These are phyloP conservation scores for Fagus sylvatica DNA, from an alignment of 306 rosid genomes.

Conservation along the genomic window DNA sequence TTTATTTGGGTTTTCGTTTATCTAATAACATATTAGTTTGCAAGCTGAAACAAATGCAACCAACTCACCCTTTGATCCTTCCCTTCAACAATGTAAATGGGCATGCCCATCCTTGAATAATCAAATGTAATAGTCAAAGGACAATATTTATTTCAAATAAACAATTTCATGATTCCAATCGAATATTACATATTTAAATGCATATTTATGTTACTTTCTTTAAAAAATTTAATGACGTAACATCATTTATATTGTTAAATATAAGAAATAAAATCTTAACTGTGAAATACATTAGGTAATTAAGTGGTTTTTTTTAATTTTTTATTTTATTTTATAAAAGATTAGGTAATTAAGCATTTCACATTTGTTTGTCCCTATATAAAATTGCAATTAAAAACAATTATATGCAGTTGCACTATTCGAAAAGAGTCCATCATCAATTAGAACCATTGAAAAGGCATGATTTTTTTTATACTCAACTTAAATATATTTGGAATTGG, in stretches of 20 bases:
- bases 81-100: neutral
- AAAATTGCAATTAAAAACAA: neutral
- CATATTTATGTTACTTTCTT: too few relatives aligned
- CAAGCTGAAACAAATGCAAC: constrained; percentile 28
- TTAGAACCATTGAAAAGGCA: neutral
- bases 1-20: neutral
- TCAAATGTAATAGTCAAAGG: constrained; percentile 1
- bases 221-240: too few relatives aligned
- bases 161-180: too few relatives aligned
- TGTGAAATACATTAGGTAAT: constrained; percentile 12
- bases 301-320: too few relatives aligned
- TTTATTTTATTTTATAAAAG: neutral
- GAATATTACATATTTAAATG: too few relatives aligned
- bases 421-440: neutral
- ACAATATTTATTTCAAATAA: too few relatives aligned
- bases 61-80: constrained; percentile 14
- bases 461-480: neutral
- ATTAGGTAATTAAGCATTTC: constrained; percentile 15
- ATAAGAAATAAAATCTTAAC: too few relatives aligned
- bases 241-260: too few relatives aligned
- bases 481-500: neutral
- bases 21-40: neutral
- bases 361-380: neutral
- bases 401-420: neutral
- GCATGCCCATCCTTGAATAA: neutral